These are phyloP conservation scores for Brassica incana DNA, from an alignment of 345 rosid genomes.

Conservation along the genomic window DNA sequence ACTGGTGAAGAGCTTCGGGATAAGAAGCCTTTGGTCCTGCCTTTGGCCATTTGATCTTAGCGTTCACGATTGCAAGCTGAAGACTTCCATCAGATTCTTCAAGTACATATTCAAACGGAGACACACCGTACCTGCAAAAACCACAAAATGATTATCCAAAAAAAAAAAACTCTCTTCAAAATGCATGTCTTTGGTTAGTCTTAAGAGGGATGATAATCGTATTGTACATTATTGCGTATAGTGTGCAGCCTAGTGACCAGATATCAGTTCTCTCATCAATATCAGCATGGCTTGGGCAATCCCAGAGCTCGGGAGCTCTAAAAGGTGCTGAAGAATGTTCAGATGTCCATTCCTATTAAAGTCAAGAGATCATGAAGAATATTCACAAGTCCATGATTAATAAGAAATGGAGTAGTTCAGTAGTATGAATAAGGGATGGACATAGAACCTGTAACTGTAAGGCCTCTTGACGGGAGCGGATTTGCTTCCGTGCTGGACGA, in stretches of 20 bases:
- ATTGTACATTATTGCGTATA: slow-evolving; percentile 91
- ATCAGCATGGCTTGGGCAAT: slow-evolving; percentile 92
- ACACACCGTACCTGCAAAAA: slow-evolving; percentile 73
- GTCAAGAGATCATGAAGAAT: neutral
- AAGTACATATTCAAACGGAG: slow-evolving; percentile 96
- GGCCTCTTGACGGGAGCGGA: slow-evolving; percentile 90
- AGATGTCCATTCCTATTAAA: slow-evolving; percentile 86
- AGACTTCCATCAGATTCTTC: slow-evolving; percentile 99
- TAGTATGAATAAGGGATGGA: slow-evolving; percentile 14
- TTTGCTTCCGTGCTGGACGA: slow-evolving; percentile 82
- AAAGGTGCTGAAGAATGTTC: slow-evolving; percentile 96
- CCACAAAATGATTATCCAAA: neutral
- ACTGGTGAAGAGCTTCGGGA: slow-evolving; percentile 92
- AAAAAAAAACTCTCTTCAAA: neutral
- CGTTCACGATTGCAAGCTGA: slow-evolving; percentile 84
- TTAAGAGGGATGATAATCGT: slow-evolving; percentile 2
- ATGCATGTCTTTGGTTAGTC: neutral
- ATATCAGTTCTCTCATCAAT: slow-evolving; percentile 98
- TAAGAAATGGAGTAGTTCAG: neutral
- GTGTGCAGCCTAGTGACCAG: slow-evolving; percentile 98
- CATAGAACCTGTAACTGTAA: slow-evolving; percentile 79
- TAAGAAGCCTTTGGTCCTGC: slow-evolving; percentile 72
- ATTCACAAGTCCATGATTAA: neutral
- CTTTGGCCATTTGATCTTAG: slow-evolving; percentile 94
- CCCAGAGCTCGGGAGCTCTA: slow-evolving; percentile 99